phyloP scores from a whole-genome alignment of 2,329 filamentous ascomycete species.

The Colletotrichum sp. region DNA sequence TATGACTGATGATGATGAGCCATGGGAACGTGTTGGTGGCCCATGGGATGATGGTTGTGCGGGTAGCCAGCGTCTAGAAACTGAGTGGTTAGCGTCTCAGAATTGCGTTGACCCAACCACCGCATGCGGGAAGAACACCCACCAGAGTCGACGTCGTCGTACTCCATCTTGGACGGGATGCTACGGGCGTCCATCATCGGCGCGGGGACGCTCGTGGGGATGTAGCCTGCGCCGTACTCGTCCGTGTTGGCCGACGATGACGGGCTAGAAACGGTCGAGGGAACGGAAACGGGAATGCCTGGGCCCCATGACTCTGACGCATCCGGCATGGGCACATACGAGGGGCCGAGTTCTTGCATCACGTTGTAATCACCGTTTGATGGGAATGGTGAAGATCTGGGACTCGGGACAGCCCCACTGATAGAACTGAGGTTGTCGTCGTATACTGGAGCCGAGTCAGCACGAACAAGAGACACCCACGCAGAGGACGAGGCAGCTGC shows the following conservation, averaged over 20 bases:
- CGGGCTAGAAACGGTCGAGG: constrained; percentile 57
- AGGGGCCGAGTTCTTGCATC: constrained; percentile 45
- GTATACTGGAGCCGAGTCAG: constrained; percentile 37
- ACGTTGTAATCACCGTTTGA: constrained; percentile 46
- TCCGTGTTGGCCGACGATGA: constrained; percentile 53
- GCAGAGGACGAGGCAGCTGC: constrained; percentile 21
- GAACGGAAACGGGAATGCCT: constrained; percentile 46
- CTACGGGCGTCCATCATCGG: constrained; percentile 43
- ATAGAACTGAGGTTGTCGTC: constrained; percentile 45
- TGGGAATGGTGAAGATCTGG: constrained; percentile 50
- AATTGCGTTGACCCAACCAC: constrained; percentile 23
- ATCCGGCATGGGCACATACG: constrained; percentile 46
- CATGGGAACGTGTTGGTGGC: constrained; percentile 20
- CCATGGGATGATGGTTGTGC: constrained; percentile 29
- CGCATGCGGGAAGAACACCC: constrained; percentile 3
- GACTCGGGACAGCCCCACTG: constrained; percentile 46
- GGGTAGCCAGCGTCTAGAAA: constrained; percentile 36
- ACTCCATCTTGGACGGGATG: constrained; percentile 44
- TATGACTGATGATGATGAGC: constrained; percentile 15
- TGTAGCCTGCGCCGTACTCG: constrained; percentile 52
- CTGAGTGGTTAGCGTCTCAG: constrained; percentile 32
- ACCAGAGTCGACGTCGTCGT: constrained; percentile 35
- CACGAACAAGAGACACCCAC: constrained; percentile 17
- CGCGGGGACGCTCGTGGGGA: constrained; percentile 53
- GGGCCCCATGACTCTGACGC: constrained; percentile 52